Conservation (phyloP, 306 rosid genomes). For the Begonia masoniana region DNA sequence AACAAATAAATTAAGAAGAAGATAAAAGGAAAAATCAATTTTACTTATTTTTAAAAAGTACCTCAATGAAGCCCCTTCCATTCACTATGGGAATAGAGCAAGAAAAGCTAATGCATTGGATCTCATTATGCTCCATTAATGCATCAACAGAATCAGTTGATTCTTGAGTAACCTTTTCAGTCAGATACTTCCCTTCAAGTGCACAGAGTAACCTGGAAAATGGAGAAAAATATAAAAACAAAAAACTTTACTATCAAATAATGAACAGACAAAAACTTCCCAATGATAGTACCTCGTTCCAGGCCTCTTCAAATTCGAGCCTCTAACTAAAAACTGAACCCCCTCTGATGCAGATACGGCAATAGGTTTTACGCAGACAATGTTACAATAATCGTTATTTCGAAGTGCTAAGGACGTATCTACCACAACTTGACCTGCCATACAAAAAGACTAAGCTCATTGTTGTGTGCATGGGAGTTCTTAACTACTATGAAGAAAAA, state of each 20-base stretch:
- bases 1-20: not conserved
- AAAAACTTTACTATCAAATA: not conserved
- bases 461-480: not conserved
- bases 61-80: slow-evolving; percentile 94
- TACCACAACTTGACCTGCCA: slow-evolving; percentile 65
- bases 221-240: slow-evolving; percentile 1
- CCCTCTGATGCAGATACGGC: slow-evolving; percentile 51
- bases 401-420: slow-evolving; percentile 51
- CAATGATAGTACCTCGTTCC: slow-evolving; percentile 40
- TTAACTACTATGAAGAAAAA: not conserved
- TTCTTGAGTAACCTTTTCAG: slow-evolving; percentile 38
- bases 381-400: slow-evolving; percentile 37
- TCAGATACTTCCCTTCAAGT: slow-evolving; percentile 75
- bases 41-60: not conserved
- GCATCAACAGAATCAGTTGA: slow-evolving; percentile 33
- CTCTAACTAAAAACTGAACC: slow-evolving; percentile 63
- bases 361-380: slow-evolving; percentile 61
- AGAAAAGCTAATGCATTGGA: slow-evolving; percentile 47
- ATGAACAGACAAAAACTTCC: slow-evolving; percentile 1
- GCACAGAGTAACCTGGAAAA: slow-evolving; percentile 73
- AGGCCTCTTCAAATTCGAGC: slow-evolving; percentile 42
- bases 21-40: slow-evolving; percentile 3
- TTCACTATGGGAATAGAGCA: slow-evolving; percentile 44
- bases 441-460: slow-evolving; percentile 6
- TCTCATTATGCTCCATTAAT: slow-evolving; percentile 33